Percentiles rank a stretch among this genome's conserved stretches.
Conservation (phyloP, 768 basidiomycete genomes). For the Leccinum longicurvipes region DNA sequence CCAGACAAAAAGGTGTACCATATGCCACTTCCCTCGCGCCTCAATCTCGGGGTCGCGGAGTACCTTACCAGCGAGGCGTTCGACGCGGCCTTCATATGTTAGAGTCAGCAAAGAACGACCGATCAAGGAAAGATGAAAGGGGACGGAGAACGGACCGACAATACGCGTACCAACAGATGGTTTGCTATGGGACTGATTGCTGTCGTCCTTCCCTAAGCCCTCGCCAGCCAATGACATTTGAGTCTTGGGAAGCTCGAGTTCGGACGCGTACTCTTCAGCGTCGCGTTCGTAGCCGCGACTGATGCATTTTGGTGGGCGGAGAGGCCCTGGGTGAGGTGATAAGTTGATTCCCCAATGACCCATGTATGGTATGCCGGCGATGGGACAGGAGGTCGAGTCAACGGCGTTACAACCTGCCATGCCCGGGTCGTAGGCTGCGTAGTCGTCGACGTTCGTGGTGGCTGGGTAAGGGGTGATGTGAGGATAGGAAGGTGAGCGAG, state of each 20-base stretch:
- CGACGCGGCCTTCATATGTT: constrained; percentile 10
- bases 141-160: constrained; percentile 4
- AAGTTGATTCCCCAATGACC: neutral
- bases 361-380: constrained; percentile 8
- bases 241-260: neutral
- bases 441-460: constrained; percentile 1
- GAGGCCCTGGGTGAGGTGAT: neutral
- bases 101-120: neutral
- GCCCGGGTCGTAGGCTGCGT: constrained; percentile 20
- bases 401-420: constrained; percentile 19
- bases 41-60: constrained; percentile 18
- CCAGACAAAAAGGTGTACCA: neutral
- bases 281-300: constrained; percentile 24
- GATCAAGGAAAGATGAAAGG: neutral
- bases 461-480: neutral
- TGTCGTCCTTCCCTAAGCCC: neutral
- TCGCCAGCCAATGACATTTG: neutral
- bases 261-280: constrained; percentile 11
- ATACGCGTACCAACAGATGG: constrained; percentile 1
- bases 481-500: neutral
- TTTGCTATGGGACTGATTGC: neutral
- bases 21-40: constrained; percentile 17
- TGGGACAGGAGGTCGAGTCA: neutral
- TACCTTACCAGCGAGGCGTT: constrained; percentile 17
- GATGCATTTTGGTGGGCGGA: neutral